Evolutionary conservation across 2,329 filamentous ascomycete genomes (phyloP), one percentile per base, ranked within the genome.

Genomic region (Trichoderma aggressivum): DNA sequence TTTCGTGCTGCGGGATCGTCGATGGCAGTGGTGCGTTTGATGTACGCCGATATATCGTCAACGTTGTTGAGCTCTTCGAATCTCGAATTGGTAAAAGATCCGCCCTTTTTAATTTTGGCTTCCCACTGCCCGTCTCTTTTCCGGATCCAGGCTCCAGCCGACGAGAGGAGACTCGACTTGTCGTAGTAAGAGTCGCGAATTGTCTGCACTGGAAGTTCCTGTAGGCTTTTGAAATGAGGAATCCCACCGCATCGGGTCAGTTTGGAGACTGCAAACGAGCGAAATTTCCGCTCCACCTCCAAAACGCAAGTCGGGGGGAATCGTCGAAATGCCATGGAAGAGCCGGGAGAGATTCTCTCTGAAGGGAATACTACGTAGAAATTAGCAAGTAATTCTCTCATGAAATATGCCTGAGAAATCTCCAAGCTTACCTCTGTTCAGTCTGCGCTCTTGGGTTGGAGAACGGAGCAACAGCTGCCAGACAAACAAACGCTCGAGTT

Each of bases 211-310:
- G 50, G 50, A 16, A 66, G 67, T 8, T 8, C 43, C 16, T 24
- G 21, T 1, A 67, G 18, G 12, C 53, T 59, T 26, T 59, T 67
- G 34, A 67, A 67, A 7, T 59, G 53, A 67, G 64, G 64, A 16
- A 32, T 24, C 3, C 64, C 53, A 16, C 53, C 34, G 11, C 59
- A n/a, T 59, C 24, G 34, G 12, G 65, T 68, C 65, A 60, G n/a
- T 26, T 60, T 28, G n/a, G 47, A 24, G 30, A 67, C 64, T 34
- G 64, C 55, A 6, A 67, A 53, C 5, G 53, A 67, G 10, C 34
- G 34, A 12, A 67, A 67, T 16, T 67, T 67, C 14, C 53, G 3
- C 36, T 67, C 64, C 18, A 67, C 53, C 30, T 67, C 64, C 11
- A 67, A 7, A 12, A 59, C 10, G 26, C 64, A 47, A 28, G 53